Conservation (phyloP, 306 rosid genomes). For the Fagus sylvatica region DNA sequence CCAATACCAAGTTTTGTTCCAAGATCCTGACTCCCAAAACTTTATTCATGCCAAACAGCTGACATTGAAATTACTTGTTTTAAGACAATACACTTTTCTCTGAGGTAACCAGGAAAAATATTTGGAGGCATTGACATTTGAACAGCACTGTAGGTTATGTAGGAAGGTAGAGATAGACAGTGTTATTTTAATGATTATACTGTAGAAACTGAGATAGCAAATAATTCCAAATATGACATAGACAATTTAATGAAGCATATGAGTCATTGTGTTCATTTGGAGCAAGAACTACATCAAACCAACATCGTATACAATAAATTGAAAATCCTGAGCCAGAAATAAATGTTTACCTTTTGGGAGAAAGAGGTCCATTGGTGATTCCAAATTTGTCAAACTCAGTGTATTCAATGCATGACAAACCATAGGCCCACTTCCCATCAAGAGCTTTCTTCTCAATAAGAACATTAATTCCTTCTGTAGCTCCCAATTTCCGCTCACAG, state of each 20-base stretch:
- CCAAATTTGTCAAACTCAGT: constrained; percentile 91
- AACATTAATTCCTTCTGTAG: constrained; percentile 95
- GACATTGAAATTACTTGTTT: too few species aligned
- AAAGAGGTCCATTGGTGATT: constrained; percentile 51
- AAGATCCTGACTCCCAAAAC: too few species aligned
- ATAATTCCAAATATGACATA: neutral
- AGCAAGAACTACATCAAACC: neutral
- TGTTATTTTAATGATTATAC: neutral
- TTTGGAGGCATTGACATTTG: too few species aligned
- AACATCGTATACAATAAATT: neutral
- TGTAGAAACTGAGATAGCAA: neutral
- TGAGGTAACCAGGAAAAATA: too few species aligned
- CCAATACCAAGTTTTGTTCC: too few species aligned
- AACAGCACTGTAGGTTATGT: neutral
- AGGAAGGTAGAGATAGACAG: neutral
- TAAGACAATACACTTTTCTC: too few species aligned
- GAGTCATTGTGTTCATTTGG: neutral
- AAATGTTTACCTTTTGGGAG: constrained; percentile 52
- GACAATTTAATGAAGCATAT: neutral
- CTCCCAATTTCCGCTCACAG: constrained; percentile 72
- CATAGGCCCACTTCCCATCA: constrained; percentile 87
- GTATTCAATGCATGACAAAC: constrained; percentile 88
- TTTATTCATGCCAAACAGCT: too few species aligned
- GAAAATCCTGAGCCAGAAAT: constrained; percentile 21
- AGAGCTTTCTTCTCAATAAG: constrained; percentile 72